These are phyloP conservation scores for Dendrobium officinale DNA, from an alignment of 106 monocot species.

Conservation along the genomic window DNA sequence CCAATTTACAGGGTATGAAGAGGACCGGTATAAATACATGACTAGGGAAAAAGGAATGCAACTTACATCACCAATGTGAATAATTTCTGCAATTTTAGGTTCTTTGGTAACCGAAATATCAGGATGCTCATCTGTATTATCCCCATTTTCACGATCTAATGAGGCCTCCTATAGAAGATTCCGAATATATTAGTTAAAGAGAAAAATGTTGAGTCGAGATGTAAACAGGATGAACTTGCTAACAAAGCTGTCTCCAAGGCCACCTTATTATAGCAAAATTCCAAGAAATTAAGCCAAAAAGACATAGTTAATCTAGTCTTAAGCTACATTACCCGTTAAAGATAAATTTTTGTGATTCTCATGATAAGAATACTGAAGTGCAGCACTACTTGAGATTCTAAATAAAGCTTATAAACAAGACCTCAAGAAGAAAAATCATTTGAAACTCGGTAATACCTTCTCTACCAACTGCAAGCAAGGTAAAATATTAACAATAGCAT, in stretches of 20 bases:
- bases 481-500: slow-evolving; percentile 18
- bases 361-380: neutral
- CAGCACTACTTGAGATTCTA: too few relatives aligned
- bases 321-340: neutral
- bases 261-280: neutral
- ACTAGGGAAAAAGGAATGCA: neutral
- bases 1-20: too few relatives aligned
- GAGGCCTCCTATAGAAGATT: neutral
- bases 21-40: neutral
- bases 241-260: neutral
- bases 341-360: neutral
- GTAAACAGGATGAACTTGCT: neutral
- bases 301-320: too few relatives aligned
- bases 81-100: neutral
- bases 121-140: neutral
- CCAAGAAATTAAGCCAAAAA: neutral
- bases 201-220: neutral
- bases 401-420: too few relatives aligned
- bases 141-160: neutral
- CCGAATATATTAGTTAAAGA: neutral
- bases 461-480: slow-evolving; percentile 18
- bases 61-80: neutral
- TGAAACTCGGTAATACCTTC: neutral
- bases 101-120: neutral
- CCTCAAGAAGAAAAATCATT: too few relatives aligned